A percentile compares a stretch with the other conserved stretches of the same genome.
Evolutionary conservation across 768 basidiomycete species (phyloP).

Genomic region (Cystofilobasidium capitatum): DNA sequence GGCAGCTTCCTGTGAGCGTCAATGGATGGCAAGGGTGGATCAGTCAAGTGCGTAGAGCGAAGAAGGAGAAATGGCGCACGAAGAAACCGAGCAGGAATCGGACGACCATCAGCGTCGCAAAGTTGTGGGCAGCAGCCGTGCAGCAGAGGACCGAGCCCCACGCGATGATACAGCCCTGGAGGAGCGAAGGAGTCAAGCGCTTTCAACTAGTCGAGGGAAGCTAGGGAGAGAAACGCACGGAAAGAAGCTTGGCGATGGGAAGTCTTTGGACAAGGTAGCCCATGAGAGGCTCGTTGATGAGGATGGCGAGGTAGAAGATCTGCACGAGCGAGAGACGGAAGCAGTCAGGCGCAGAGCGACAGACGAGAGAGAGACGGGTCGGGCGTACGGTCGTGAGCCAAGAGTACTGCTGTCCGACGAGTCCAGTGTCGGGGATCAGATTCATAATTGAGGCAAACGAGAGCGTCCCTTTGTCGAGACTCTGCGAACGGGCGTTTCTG

Average conservation of each 20-base stretch:
- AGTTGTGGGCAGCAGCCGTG: conserved; percentile 45
- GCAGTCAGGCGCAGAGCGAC: not conserved
- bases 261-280: conserved; percentile 48
- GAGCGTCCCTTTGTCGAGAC: conserved; percentile 44
- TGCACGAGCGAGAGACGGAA: not conserved
- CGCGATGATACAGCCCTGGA: conserved; percentile 36
- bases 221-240: conserved; percentile 42
- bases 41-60: too few species aligned
- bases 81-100: conserved; percentile 41
- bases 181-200: too few species aligned
- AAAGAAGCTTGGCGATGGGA: conserved; percentile 48
- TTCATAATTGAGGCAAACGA: conserved; percentile 34
- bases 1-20: too few species aligned
- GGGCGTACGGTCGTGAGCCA: conserved; percentile 38
- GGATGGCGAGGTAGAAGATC: conserved; percentile 29
- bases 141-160: conserved; percentile 48
- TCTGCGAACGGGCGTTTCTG: conserved; percentile 34
- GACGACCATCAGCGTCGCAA: conserved; percentile 43
- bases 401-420: conserved; percentile 48
- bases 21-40: too few species aligned
- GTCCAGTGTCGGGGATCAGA: conserved; percentile 41
- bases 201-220: conserved; percentile 25
- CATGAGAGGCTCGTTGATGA: conserved; percentile 45
- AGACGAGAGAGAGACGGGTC: conserved; percentile 7
- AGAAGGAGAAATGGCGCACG: too few species aligned